Conservation (phyloP, 179 eudicot genomes). For the Amaranthus tricolor region DNA sequence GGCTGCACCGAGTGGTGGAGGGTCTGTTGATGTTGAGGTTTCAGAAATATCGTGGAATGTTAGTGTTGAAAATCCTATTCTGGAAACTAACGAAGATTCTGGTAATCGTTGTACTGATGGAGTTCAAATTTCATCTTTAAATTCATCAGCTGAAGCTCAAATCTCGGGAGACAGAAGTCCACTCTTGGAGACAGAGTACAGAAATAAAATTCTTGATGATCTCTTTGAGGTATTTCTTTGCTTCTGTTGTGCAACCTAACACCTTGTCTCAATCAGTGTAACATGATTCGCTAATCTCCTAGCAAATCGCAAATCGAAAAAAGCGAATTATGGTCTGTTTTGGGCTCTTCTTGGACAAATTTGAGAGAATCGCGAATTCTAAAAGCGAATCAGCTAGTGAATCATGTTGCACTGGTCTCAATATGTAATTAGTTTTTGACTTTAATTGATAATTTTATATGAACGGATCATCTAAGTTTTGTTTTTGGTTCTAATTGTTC, state of each 20-base stretch:
- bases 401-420: no score
- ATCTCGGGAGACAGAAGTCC: slow-evolving; percentile 56
- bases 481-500: slow-evolving; percentile 3
- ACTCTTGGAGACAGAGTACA: slow-evolving; percentile 85
- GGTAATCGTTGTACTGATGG: slow-evolving; percentile 32
- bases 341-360: no score
- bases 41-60: slow-evolving; percentile 84
- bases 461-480: slow-evolving; percentile 8
- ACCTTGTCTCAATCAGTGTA: neutral
- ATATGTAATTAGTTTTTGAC: neutral
- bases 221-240: slow-evolving; percentile 70
- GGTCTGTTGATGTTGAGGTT: slow-evolving; percentile 36
- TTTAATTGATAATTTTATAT: neutral
- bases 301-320: no score
- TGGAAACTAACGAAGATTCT: slow-evolving; percentile 39
- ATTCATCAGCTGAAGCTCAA: slow-evolving; percentile 37
- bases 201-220: slow-evolving; percentile 91
- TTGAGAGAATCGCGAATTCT: no score
- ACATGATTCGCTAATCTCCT: no score
- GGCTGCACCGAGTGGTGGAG: slow-evolving; percentile 32
- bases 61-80: slow-evolving; percentile 66
- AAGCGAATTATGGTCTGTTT: no score
- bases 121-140: slow-evolving; percentile 34
- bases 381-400: no score
- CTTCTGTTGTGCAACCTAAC: neutral